A percentile compares a stretch with the other conserved stretches of the same genome.
Evolutionary conservation across 2,329 filamentous ascomycete species (phyloP).

Genomic region (Fusarium goolgardi): DNA sequence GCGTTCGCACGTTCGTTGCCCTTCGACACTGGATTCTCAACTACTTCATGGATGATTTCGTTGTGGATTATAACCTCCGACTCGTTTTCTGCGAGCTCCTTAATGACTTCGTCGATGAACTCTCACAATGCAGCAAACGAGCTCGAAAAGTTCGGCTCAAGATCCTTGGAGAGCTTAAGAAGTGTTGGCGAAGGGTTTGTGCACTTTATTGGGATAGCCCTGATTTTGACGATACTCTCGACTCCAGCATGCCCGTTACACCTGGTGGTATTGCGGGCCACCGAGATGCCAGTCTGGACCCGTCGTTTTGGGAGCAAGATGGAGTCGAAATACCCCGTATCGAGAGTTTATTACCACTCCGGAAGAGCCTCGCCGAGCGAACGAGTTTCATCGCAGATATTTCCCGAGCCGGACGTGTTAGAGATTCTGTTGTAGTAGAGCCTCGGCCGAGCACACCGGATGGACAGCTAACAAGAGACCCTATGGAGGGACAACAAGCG

Average conservation of each 20-base stretch:
- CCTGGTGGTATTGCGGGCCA: slow-evolving; percentile 79
- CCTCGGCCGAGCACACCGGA: slow-evolving; percentile 63
- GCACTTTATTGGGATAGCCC: slow-evolving; percentile 87
- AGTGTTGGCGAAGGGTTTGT: slow-evolving; percentile 95
- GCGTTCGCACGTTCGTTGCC: slow-evolving; percentile 94
- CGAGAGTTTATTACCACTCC: slow-evolving; percentile 54
- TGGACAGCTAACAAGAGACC: slow-evolving; percentile 45
- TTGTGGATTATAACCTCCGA: slow-evolving; percentile 78
- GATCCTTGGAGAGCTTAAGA: slow-evolving; percentile 93
- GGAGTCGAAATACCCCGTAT: slow-evolving; percentile 59
- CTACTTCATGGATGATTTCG: slow-evolving; percentile 96
- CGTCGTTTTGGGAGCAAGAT: slow-evolving; percentile 64
- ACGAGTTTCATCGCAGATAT: slow-evolving; percentile 61
- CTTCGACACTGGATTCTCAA: slow-evolving; percentile 97
- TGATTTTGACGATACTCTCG: slow-evolving; percentile 71
- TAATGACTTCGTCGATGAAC: slow-evolving; percentile 73
- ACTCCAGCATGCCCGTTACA: slow-evolving; percentile 73
- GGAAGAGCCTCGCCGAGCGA: slow-evolving; percentile 41
- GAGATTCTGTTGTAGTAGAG: slow-evolving; percentile 59
- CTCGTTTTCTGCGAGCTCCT: slow-evolving; percentile 82
- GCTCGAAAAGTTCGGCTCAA: slow-evolving; percentile 73
- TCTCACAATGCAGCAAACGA: slow-evolving; percentile 58
- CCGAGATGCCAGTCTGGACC: slow-evolving; percentile 66
- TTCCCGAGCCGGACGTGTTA: slow-evolving; percentile 59
- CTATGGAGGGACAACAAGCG: slow-evolving; percentile 36